Base-by-base conservation (phyloP, 257 asterid species). In the Vinca minor region DNA sequence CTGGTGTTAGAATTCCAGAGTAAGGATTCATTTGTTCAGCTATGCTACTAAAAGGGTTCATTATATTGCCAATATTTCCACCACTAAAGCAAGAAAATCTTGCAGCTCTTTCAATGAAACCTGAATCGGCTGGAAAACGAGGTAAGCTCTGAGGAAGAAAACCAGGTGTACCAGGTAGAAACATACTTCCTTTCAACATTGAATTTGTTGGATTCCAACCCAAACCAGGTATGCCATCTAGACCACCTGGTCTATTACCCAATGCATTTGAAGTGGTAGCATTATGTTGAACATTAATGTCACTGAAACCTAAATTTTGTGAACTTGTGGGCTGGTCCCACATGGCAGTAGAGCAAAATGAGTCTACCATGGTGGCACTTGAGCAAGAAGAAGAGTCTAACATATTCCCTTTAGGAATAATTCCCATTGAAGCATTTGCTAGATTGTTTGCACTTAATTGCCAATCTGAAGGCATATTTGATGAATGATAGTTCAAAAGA, bases 91-190 rank as follows among this genome's bases (percentile, higher is more conserved):
- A 85, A 3, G 99, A 93, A 71, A 80, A 85, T 71, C 92, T 81
- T 2, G 95, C 96, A 2, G 97, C 99, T 74, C 99, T 73, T 71
- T 89, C 95, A 5, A 89, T 87, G 65, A 85, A 89, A 23, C 78
- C 95, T 1, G 86, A 85, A 81, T 90, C 97, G 53, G 93, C 81
- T 0, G 95, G 99, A 71, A 90, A 85, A 41, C 84, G 87, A 57
- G 89, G 84, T 69, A 83, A 73, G 54, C 79, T 80, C 59, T 76
- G 91, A 63, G 90, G 85, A 42, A 79, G 67, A 84, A 83, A 68
- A 45, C 79, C 83, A 4, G 90, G 74, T 65, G 75, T 72, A 35
- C 83, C 58, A 0, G 92, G 86, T 20, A 81, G 70, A 72, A 84
- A 84, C 83, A 82, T 63, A 29, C 77, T 72, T 64, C 88, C 94